Conservation (phyloP, 441 rosid genomes). For the Syzygium malaccense region DNA sequence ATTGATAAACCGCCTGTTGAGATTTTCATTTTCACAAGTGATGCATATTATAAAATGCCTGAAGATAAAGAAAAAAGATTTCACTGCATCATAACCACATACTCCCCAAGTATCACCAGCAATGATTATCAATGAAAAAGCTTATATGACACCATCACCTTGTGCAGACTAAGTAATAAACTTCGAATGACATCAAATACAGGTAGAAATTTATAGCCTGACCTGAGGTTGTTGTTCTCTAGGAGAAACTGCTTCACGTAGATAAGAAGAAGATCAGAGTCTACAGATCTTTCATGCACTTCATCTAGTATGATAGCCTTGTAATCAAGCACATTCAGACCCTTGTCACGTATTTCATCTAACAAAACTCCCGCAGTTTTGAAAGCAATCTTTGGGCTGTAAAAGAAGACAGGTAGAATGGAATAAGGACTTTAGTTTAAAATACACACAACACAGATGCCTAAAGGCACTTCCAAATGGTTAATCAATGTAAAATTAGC, state of each 20-base stretch:
- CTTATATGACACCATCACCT: background rate
- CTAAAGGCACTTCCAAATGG: background rate
- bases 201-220: background rate
- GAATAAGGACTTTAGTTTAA: background rate
- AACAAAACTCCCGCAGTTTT: slow-evolving; percentile 92
- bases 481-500: background rate
- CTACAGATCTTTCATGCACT: slow-evolving; percentile 96
- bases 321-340: slow-evolving; percentile 69
- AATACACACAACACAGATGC: background rate
- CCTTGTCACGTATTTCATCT: slow-evolving; percentile 90
- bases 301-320: slow-evolving; percentile 93
- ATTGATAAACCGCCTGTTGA: background rate
- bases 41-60: background rate
- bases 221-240: slow-evolving; percentile 75
- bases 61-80: background rate
- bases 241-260: slow-evolving; percentile 81
- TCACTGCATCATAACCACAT: background rate
- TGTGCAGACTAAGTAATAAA: background rate
- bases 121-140: background rate
- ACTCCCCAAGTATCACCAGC: background rate
- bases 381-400: slow-evolving; percentile 78
- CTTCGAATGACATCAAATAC: background rate
- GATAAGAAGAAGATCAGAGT: slow-evolving; percentile 86
- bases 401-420: slow-evolving; percentile 3
- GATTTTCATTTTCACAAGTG: background rate